Evolutionary conservation across 2,329 filamentous ascomycete species (phyloP), one percentile per base, ranked within the genome.

Genomic region (Paecilomyces sp.): DNA sequence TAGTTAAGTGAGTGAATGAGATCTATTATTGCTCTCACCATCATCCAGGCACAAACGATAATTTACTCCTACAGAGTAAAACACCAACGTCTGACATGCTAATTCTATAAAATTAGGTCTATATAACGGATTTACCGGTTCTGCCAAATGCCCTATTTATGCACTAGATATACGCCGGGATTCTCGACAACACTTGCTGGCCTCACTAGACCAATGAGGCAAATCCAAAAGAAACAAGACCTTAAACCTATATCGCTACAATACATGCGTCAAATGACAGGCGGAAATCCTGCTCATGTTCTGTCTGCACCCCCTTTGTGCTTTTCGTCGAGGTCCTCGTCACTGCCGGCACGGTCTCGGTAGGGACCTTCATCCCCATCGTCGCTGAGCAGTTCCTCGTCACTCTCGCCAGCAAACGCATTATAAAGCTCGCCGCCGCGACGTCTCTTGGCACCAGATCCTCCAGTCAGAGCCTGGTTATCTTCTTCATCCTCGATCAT

Each of bases 361-460:
- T 76, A 76, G 3, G 71, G 68, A n/a, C 67, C 72, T 47, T 71
- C 71, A 31, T 54, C 58, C 36, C 77, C 78, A 3, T 72, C 73
- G 47, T 75, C 76, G 64, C 77, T 81, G 62, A 85, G 77, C 50
- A 85, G 68, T 61, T 89, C 87, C 58, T 91, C 89, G 60, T 94
- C 92, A 60, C 93, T 93, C 57, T 92, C 93, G 15, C 91, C 92
- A 0, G 94, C 94, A 81, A 99, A 99, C 3, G 94, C 94, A 79
- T 99, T 94, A 73, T 99, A 99, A 53, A 99, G 79, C 78, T 97
- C 93, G 30, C 93, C 92, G 1, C 91, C 94, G 22, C 78, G 75
- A 56, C 91, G 80, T 64, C 80, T 72, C 73, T 75, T 82, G 66
- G 72, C 75, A 34, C 72, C 74, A 75, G 57, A 82, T 81, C 64